Percentiles rank a stretch among this genome's conserved stretches.
Evolutionary conservation across 495 filamentous ascomycete species (phyloP).

Genomic region (Poronia punctata): DNA sequence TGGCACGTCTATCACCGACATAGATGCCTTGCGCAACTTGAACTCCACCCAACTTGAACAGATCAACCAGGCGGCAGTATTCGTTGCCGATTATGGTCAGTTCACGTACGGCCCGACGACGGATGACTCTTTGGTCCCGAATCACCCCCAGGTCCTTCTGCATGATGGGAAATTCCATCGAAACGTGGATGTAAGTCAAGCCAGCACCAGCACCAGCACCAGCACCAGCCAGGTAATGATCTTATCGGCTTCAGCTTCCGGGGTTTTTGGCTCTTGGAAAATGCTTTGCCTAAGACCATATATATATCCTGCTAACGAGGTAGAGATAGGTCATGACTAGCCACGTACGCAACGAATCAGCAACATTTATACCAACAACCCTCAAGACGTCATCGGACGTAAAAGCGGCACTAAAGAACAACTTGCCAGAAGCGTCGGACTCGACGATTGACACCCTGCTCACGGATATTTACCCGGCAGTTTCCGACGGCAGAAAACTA

Average conservation of each 20-base stretch:
- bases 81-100: conserved; percentile 34
- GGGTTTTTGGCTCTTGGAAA: conserved; percentile 29
- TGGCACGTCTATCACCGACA: conserved; percentile 25
- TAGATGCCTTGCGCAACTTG: conserved; percentile 46
- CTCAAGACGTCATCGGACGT: conserved; percentile 27
- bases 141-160: conserved; percentile 50
- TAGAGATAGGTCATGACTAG: conserved; percentile 11
- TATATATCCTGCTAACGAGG: background rate
- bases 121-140: conserved; percentile 53
- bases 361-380: conserved; percentile 22
- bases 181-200: no score
- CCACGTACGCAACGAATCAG: conserved; percentile 20
- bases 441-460: conserved; percentile 10
- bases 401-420: conserved; percentile 17
- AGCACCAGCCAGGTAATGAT: no score
- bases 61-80: conserved; percentile 48
- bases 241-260: conserved; percentile 46
- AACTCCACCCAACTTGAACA: conserved; percentile 35
- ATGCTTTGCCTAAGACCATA: conserved; percentile 21
- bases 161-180: conserved; percentile 49
- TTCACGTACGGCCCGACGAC: conserved; percentile 53
- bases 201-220: no score
- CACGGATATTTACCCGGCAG: conserved; percentile 31
- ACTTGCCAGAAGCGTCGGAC: conserved; percentile 3
- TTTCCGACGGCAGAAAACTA: conserved; percentile 33